Evolutionary conservation across 352 stramenopile genomes (phyloP).

Genomic region (Phytophthora brassicae): DNA sequence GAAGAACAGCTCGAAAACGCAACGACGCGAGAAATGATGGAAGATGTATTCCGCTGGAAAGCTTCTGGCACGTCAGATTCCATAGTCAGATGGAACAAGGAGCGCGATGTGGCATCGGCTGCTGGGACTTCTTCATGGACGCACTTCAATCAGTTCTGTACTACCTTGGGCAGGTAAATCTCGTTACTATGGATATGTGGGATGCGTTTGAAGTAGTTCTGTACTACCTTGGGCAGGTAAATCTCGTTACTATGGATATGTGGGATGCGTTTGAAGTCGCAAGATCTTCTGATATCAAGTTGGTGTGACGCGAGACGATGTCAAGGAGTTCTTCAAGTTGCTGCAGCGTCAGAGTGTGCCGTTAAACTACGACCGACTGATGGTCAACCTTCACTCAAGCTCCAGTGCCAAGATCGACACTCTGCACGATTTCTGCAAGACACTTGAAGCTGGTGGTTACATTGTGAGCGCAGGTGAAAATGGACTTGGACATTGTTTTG

Average conservation of each 20-base stretch:
- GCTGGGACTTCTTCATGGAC: conserved; percentile 7
- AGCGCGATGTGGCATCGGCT: neutral
- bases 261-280: neutral
- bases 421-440: neutral
- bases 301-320: neutral
- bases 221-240: neutral
- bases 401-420: neutral
- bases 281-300: neutral
- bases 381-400: neutral
- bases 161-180: neutral
- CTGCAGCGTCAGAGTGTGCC: conserved; percentile 1
- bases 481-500: too few species aligned
- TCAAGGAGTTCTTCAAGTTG: conserved; percentile 2
- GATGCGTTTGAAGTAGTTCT: neutral
- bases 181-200: conserved; percentile 8
- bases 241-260: conserved; percentile 1
- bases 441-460: neutral
- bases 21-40: neutral
- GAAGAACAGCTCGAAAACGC: neutral
- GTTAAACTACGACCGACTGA: neutral
- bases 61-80: neutral
- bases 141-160: neutral
- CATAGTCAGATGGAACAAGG: neutral
- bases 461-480: neutral
- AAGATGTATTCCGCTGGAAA: neutral